phyloP scores from a whole-genome alignment of 139 green algal genomes.

The Coelastrella sp. region DNA sequence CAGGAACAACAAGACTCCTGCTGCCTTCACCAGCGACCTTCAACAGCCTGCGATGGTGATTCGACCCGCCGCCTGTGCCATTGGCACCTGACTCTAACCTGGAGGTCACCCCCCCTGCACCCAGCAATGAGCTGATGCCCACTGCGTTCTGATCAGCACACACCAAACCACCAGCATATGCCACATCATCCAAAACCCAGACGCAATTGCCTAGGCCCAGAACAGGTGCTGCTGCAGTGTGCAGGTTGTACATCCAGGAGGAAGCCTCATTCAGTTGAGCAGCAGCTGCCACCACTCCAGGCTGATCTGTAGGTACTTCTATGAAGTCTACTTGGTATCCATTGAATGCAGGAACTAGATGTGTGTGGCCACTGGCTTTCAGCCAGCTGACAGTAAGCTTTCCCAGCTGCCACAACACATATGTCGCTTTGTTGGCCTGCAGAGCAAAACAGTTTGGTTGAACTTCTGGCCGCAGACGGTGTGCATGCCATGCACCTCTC shows the following conservation, averaged over 20 bases:
- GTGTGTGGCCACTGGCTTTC: background rate
- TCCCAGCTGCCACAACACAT: slow-evolving; percentile 21
- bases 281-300: slow-evolving; percentile 2
- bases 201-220: slow-evolving; percentile 15
- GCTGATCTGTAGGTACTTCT: background rate
- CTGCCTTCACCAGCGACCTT: background rate
- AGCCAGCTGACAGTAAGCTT: slow-evolving; percentile 4
- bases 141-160: background rate
- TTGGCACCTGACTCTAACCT: background rate
- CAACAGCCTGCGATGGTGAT: too few species aligned
- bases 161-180: slow-evolving; percentile 7
- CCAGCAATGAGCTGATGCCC: background rate
- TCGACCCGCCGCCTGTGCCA: too few species aligned
- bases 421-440: slow-evolving; percentile 2
- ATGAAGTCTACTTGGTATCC: slow-evolving; percentile 28
- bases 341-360: slow-evolving; percentile 28
- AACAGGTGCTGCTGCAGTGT: background rate
- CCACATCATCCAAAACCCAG: slow-evolving; percentile 17
- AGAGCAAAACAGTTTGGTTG: too few species aligned
- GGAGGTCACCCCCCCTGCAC: background rate
- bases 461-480: too few species aligned
- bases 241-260: slow-evolving; percentile 4
- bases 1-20: background rate
- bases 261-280: slow-evolving; percentile 2
- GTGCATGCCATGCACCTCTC: too few species aligned